phyloP scores from a whole-genome alignment of 2,329 filamentous ascomycete species.

The Penicillium sp. region DNA sequence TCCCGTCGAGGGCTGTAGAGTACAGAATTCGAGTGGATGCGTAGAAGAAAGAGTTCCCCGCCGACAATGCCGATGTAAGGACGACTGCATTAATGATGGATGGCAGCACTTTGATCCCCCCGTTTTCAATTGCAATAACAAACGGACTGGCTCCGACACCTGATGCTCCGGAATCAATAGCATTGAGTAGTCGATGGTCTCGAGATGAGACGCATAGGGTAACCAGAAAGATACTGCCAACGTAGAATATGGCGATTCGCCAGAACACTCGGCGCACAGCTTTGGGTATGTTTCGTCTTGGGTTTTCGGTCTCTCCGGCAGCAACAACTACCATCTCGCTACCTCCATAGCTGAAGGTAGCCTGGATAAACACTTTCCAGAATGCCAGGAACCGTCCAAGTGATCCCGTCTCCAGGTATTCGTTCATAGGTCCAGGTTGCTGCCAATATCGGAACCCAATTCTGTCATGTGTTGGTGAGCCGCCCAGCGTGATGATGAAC shows the following conservation, averaged over 20 bases:
- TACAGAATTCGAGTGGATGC: slow-evolving; percentile 66
- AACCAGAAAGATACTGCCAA: slow-evolving; percentile 56
- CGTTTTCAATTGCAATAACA: slow-evolving; percentile 63
- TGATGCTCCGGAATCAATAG: slow-evolving; percentile 35
- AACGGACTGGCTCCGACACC: slow-evolving; percentile 57
- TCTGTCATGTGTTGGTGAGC: slow-evolving; percentile 9
- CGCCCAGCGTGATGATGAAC: slow-evolving; percentile 52
- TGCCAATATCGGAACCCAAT: slow-evolving; percentile 49
- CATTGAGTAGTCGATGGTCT: slow-evolving; percentile 47
- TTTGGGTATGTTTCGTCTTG: slow-evolving; percentile 52
- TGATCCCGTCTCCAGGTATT: slow-evolving; percentile 40
- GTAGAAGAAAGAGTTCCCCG: slow-evolving; percentile 65
- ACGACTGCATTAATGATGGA: slow-evolving; percentile 70
- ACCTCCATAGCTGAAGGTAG: slow-evolving; percentile 36
- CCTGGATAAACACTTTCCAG: slow-evolving; percentile 35
- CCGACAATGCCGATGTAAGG: slow-evolving; percentile 65
- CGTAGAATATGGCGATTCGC: slow-evolving; percentile 56
- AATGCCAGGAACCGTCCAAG: slow-evolving; percentile 46
- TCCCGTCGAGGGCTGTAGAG: slow-evolving; percentile 64
- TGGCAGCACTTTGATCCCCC: slow-evolving; percentile 62
- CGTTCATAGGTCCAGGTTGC: slow-evolving; percentile 45
- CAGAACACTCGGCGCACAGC: slow-evolving; percentile 55
- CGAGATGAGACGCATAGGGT: slow-evolving; percentile 44
- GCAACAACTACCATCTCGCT: slow-evolving; percentile 50
- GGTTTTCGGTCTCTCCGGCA: slow-evolving; percentile 53